Evolutionary conservation across 352 stramenopile genomes (phyloP).

Genomic region (Phytophthora multivora): DNA sequence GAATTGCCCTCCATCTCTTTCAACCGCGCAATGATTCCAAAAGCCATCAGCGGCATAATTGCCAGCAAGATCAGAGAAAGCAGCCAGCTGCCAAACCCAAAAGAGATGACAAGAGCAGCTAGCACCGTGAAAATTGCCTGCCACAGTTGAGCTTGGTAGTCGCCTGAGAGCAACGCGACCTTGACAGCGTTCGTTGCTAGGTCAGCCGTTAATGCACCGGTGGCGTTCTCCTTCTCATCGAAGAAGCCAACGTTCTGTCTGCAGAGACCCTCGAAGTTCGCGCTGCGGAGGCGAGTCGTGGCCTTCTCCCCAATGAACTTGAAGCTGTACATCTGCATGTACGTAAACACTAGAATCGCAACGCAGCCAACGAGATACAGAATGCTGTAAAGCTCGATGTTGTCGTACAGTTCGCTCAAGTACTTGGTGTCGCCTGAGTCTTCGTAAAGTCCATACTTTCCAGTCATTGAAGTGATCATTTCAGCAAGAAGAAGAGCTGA

Average conservation of each 20-base stretch:
- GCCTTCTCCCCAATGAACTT: slow-evolving; percentile 57
- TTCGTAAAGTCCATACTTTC: slow-evolving; percentile 46
- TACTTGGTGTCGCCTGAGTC: slow-evolving; percentile 18
- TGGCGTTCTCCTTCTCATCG: slow-evolving; percentile 65
- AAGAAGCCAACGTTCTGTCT: slow-evolving; percentile 71
- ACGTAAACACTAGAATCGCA: slow-evolving; percentile 37
- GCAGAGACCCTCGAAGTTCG: slow-evolving; percentile 49
- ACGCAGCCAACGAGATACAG: slow-evolving; percentile 38
- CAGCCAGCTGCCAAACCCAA: slow-evolving; percentile 67
- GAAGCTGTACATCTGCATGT: slow-evolving; percentile 51
- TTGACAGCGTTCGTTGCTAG: slow-evolving; percentile 57
- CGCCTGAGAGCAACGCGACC: slow-evolving; percentile 48
- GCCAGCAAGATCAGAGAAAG: slow-evolving; percentile 3
- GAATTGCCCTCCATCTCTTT: slow-evolving; percentile 24
- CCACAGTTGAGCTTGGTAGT: slow-evolving; percentile 50
- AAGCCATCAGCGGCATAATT: neutral
- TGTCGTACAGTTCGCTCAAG: slow-evolving; percentile 43
- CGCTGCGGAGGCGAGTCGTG: slow-evolving; percentile 38
- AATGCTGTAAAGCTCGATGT: slow-evolving; percentile 29
- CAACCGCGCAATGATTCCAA: neutral
- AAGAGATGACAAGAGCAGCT: slow-evolving; percentile 56
- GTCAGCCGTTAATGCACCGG: slow-evolving; percentile 55
- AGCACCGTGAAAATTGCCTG: slow-evolving; percentile 52
- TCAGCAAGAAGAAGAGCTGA: slow-evolving; percentile 43
- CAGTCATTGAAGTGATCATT: slow-evolving; percentile 55